Evolutionary conservation across 306 rosid genomes (phyloP), one percentile per base, ranked within the genome.

Genomic region (Astragalus glycyphyllos): DNA sequence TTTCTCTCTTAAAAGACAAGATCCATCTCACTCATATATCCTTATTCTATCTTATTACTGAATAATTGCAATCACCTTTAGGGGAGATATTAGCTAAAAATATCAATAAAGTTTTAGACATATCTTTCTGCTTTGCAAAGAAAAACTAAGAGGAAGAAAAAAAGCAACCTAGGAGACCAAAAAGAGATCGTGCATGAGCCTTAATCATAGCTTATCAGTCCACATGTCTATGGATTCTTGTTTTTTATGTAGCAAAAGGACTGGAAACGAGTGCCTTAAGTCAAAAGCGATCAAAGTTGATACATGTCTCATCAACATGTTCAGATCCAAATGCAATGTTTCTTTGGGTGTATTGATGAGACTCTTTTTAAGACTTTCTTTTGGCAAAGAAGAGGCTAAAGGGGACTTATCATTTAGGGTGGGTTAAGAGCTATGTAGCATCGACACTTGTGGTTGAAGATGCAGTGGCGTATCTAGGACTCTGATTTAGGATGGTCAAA

Each of bases 261-360:
- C 50, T 51, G 50, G 71, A 47, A 58, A 65, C 12, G 34, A 65
- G 42, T 6, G 20, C 51, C 65, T 69, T 31, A 41, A 69, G 71
- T 77, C 71, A 77, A 60, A 77, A 77, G 71, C 55, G 53, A 72
- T 35, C 51, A 72, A 72, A 49, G 41, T 47, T 49, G 44, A 41
- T 11, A 23, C 41, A 16, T 49, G 15, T 46, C 38, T 45, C 31
- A 60, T 45, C 31, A 60, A 50, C 71, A 69, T 15, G 50, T 69
- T 69, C 45, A 17, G 72, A 61, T 70, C 77, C 76, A 68, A 68
- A 58, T 68, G 65, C 71, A 69, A 69, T 59, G 81, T 73, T 57
- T 73, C 78, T 72, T 59, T 50, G 58, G 76, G 61, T 68, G 69
- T 56, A 62, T 73, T 70, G 83, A 81, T 69, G 79, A 79, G 77